Evolutionary conservation across 2,329 filamentous ascomycete genomes (phyloP).

Genomic region (Ceratocystis diversiconidia): DNA sequence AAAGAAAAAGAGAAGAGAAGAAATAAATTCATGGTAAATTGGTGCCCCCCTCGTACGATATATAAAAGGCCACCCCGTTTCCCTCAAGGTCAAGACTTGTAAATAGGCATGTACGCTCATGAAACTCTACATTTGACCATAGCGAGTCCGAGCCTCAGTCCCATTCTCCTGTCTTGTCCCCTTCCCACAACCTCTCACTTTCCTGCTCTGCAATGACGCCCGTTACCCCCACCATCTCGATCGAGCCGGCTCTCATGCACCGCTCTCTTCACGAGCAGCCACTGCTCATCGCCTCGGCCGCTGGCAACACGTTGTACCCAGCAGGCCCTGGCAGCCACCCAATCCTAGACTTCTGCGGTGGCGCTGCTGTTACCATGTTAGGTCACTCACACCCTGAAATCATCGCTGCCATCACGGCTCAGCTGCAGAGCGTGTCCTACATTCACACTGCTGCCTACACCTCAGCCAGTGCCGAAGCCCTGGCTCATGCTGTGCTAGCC

Average conservation of each 20-base stretch:
- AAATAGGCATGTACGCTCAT: background rate
- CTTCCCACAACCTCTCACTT: background rate
- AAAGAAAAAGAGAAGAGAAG: background rate
- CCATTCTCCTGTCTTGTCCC: background rate
- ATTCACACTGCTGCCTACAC: constrained; percentile 23
- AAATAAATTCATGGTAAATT: background rate
- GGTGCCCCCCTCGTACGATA: background rate
- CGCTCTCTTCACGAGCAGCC: background rate
- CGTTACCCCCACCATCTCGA: background rate
- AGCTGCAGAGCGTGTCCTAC: constrained; percentile 32
- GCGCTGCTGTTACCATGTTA: constrained; percentile 51
- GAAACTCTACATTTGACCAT: background rate
- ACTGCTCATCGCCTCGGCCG: background rate
- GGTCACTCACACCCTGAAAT: constrained; percentile 47
- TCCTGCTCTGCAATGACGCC: background rate
- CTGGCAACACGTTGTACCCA: background rate
- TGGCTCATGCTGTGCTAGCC: constrained; percentile 23
- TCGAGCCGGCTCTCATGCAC: constrained; percentile 8
- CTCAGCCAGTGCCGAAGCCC: constrained; percentile 22
- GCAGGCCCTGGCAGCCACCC: background rate
- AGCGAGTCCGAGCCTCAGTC: background rate
- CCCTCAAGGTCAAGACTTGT: background rate
- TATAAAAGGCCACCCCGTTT: background rate
- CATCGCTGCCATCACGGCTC: constrained; percentile 37
- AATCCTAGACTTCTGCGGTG: constrained; percentile 54